Base-by-base conservation (phyloP, 2,329 filamentous ascomycete genomes). In the Emergomyces africanus region DNA sequence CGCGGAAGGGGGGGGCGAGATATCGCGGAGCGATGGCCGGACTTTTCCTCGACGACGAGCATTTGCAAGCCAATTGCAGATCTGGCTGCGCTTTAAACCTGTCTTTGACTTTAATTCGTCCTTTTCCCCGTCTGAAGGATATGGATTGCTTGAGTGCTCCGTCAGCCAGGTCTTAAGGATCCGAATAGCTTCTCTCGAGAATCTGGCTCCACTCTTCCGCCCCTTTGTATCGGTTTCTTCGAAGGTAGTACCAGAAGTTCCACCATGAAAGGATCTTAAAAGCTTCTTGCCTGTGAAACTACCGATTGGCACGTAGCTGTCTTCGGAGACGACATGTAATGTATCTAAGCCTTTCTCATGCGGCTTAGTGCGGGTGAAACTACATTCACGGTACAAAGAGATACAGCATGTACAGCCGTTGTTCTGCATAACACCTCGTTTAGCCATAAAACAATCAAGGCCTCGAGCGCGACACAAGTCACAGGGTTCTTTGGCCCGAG, bases 31-130 rank as follows among this genome's bases (percentile, higher is more conserved):
- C 1, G 66, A 61, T 60, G 82, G 78, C 54, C 85, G 83, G 58
- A 87, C 84, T 75, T 95, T 96, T 66, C 88, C 86, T 62, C 90
- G 82, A 59, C 90, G 83, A 49, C 90, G 84, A 60, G 90, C 90
- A 72, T 96, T 96, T 61, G 90, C 90, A 53, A 96, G 83, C 90
- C 90, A 96, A 70, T 95, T 95, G 12, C 86, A 86, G 66, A 96
- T 92, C 68, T 96, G 91, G 15, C 81, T 87, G 66, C 89, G 84
- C 70, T 84, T 90, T 46, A 96, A 78, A 8, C 90, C 89, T 0
- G 90, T 96, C 66, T 87, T 82, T 53, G 82, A 80, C 71, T 90
- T 87, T 30, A 96, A 78, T 62, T 83, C 81, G 64, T 90, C 87
- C 68, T 92, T 95, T 69, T 96, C 89, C 60, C 90, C 85, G 49